Evolutionary conservation across 257 asterid genomes (phyloP).

Genomic region (Primulina tabacum): DNA sequence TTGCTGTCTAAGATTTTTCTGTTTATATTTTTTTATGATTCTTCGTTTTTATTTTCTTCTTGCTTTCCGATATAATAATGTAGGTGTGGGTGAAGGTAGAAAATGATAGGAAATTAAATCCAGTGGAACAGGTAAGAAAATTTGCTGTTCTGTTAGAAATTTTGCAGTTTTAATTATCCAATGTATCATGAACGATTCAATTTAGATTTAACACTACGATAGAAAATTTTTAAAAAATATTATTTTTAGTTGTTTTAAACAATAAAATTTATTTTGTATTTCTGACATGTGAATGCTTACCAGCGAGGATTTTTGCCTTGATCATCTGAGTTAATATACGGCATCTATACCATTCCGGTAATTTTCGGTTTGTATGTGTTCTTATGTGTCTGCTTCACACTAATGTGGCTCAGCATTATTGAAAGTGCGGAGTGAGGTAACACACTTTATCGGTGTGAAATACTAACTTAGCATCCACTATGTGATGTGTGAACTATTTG

Average conservation of each 20-base stretch:
- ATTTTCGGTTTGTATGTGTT: background rate
- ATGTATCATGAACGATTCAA: conserved; percentile 2
- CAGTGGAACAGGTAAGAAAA: background rate
- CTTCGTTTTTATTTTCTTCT: no score
- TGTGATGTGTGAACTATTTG: no score
- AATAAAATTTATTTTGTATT: no score
- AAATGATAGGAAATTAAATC: background rate
- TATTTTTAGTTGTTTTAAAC: no score
- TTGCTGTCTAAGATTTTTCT: background rate
- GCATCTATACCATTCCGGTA: background rate
- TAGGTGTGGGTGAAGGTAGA: no score
- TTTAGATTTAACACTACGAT: no score
- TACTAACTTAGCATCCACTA: background rate
- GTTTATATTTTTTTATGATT: background rate
- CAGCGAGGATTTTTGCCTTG: conserved; percentile 18
- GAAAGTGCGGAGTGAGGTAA: background rate
- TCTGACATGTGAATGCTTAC: no score
- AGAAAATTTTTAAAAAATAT: no score
- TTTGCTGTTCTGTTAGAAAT: no score
- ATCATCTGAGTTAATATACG: conserved; percentile 34
- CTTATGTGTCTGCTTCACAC: background rate
- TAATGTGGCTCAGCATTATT: background rate
- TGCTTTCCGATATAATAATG: no score
- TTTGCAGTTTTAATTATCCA: no score
- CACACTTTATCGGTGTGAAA: background rate